Conservation (phyloP, 176 grass and related monocot genomes). For the Urochloa ruziziensis region DNA sequence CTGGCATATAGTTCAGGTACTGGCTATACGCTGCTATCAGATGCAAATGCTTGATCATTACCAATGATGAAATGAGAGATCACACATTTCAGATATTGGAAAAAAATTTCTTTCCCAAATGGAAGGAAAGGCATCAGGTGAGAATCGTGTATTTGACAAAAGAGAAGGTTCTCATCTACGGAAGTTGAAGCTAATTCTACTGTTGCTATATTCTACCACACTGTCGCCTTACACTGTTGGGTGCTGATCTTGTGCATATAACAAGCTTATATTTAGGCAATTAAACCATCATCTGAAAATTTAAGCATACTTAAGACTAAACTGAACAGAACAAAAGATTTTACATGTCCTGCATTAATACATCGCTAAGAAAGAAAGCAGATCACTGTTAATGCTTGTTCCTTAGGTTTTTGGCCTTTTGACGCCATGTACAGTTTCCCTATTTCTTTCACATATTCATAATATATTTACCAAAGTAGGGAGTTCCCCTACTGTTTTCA, state of each 20-base stretch:
- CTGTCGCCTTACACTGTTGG: not conserved
- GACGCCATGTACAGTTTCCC: not conserved
- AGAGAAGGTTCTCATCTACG: not conserved
- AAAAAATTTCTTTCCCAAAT: constrained; percentile 64
- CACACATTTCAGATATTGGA: constrained; percentile 71
- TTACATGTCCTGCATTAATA: not conserved
- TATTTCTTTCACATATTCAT: not conserved
- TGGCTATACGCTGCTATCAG: constrained; percentile 80
- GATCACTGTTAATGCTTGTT: not conserved
- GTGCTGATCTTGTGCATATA: not conserved
- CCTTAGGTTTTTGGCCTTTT: not conserved
- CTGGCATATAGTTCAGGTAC: constrained; percentile 61
- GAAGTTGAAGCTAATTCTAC: not conserved
- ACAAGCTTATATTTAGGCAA: not conserved
- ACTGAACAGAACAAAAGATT: not conserved
- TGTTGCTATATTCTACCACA: not conserved
- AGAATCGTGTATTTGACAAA: constrained; percentile 22
- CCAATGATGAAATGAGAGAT: constrained; percentile 90
- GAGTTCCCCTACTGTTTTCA: no score
- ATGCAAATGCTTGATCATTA: constrained; percentile 78
- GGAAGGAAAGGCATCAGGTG: constrained; percentile 90
- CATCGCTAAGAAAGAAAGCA: not conserved
- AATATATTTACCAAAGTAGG: not conserved
- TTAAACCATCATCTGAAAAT: not conserved
- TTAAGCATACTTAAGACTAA: not conserved